These are phyloP conservation scores for Spathaspora girioi DNA, from an alignment of 805 yeast genomes.

Conservation along the genomic window DNA sequence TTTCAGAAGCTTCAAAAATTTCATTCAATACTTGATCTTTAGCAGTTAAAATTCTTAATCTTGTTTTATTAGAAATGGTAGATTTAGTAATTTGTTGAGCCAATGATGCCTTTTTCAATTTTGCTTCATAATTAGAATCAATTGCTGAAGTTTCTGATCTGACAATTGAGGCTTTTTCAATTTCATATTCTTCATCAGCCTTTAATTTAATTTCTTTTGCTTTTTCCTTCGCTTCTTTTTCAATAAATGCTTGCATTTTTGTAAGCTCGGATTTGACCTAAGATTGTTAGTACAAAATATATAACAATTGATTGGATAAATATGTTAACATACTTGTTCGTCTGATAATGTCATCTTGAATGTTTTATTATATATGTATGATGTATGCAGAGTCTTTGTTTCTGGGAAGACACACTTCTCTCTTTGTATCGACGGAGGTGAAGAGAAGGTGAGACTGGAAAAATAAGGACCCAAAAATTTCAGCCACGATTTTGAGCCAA, in stretches of 20 bases:
- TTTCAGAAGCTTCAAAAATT: slow-evolving; percentile 68
- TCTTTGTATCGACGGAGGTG: background rate
- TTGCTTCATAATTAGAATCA: slow-evolving; percentile 74
- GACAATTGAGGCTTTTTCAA: slow-evolving; percentile 92
- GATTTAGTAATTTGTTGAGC: slow-evolving; percentile 95
- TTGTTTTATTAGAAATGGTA: slow-evolving; percentile 90
- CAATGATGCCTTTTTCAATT: slow-evolving; percentile 85
- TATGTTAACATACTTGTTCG: slow-evolving; percentile 10
- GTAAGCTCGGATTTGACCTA: slow-evolving; percentile 92
- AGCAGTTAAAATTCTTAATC: slow-evolving; percentile 83
- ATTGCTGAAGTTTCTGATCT: slow-evolving; percentile 88
- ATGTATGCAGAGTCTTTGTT: background rate
- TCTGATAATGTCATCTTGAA: slow-evolving; percentile 10
- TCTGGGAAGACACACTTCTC: background rate
- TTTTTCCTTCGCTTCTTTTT: slow-evolving; percentile 98
- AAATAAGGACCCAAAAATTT: background rate
- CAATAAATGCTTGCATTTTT: slow-evolving; percentile 98
- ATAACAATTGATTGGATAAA: background rate
- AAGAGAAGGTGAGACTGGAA: background rate
- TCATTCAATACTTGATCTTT: slow-evolving; percentile 73
- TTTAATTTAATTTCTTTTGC: slow-evolving; percentile 93
- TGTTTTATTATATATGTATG: background rate
- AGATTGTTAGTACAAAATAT: background rate
- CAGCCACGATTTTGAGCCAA: background rate
- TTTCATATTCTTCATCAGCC: slow-evolving; percentile 98